Evolutionary conservation across 208 protist genomes (phyloP).

Genomic region (Herpetomonas samuelpessoai): DNA sequence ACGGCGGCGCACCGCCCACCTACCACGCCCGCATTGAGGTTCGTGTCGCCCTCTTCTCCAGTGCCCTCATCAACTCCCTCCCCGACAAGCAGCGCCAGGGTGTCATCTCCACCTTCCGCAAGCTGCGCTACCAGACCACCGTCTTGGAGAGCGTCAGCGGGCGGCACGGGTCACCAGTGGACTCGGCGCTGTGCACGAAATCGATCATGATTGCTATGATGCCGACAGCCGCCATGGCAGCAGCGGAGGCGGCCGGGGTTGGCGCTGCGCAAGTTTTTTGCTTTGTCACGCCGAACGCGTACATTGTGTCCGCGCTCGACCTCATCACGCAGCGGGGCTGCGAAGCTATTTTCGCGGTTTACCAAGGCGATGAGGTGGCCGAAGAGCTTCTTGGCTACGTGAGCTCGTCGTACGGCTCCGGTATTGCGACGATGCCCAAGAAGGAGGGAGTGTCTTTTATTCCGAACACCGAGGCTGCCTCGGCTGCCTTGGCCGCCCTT

Average conservation of each 20-base stretch:
- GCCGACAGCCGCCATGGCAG: slow-evolving; percentile 10
- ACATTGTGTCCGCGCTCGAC: slow-evolving; percentile 64
- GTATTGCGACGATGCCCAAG: slow-evolving; percentile 44
- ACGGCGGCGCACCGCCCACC: slow-evolving; percentile 5
- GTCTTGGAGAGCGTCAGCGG: slow-evolving; percentile 54
- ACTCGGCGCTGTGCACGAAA: slow-evolving; percentile 73
- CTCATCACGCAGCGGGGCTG: slow-evolving; percentile 25
- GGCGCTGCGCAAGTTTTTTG: slow-evolving; percentile 13
- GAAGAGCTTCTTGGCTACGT: slow-evolving; percentile 60
- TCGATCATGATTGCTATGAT: slow-evolving; percentile 40
- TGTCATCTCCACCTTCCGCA: slow-evolving; percentile 55
- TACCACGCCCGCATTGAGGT: slow-evolving; percentile 24
- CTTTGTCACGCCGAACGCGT: slow-evolving; percentile 55
- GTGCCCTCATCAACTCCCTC: slow-evolving; percentile 42
- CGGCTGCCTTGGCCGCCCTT: slow-evolving; percentile 39
- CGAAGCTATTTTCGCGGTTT: slow-evolving; percentile 57
- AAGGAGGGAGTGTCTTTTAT: slow-evolving; percentile 39
- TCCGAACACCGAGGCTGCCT: slow-evolving; percentile 39
- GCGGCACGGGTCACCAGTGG: slow-evolving; percentile 58
- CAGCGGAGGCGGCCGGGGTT: background rate
- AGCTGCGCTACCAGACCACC: slow-evolving; percentile 61
- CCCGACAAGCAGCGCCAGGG: slow-evolving; percentile 30
- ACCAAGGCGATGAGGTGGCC: slow-evolving; percentile 58
- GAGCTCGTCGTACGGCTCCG: slow-evolving; percentile 19
- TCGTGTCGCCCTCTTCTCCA: slow-evolving; percentile 71